Base-by-base conservation (phyloP, 306 rosid genomes). In the Prunus davidiana region DNA sequence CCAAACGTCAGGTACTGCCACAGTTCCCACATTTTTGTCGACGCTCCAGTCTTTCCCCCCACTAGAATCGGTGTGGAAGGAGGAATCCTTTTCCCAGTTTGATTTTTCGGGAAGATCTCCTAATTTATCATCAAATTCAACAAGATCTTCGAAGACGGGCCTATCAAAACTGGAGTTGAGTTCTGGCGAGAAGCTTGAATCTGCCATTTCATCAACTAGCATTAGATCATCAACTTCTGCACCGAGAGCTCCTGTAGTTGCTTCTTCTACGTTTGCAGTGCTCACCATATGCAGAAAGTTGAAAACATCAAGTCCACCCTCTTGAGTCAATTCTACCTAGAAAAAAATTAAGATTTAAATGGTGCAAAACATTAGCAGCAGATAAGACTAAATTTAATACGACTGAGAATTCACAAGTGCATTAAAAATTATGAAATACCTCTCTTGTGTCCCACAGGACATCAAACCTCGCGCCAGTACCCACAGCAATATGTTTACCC, bases 401-500 rank as follows among this genome's bases (percentile, higher is more conserved):
- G 56, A 11, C 43, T 52, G 4, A 11, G 12, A 74, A 27, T 12
- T 55, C 3, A 76, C 46, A 72, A 10, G 8, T 38, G 64, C 34
- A 71, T 57, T 64, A 18, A 28, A 38, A 68, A 57, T 61, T 52
- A 43, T 63, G 34, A 69, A 54, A 41, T 80, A 95, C 99, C 95
- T 90, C 83, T 69, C 79, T 86, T 13, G 87, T 81, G 86, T 92
- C 92, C 97, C 93, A 90, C 46, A 95, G 81, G 69, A 95, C 9
- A 45, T 95, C 99, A 82, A 95, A 95, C 51, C 82, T 88, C 58
- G 99, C 88, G 57, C 99, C 99, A 19, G 99, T 95, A 55, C 99
- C 99, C 75, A 92, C 97, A 7, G 96, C 96, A 50, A 95, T 97
- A 56, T 79, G 91, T 74, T 88, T 95, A 51, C 97, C 99, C 99